These are phyloP conservation scores for Boletus pseudopeckii DNA, from an alignment of 768 basidiomycete genomes.

Conservation along the genomic window DNA sequence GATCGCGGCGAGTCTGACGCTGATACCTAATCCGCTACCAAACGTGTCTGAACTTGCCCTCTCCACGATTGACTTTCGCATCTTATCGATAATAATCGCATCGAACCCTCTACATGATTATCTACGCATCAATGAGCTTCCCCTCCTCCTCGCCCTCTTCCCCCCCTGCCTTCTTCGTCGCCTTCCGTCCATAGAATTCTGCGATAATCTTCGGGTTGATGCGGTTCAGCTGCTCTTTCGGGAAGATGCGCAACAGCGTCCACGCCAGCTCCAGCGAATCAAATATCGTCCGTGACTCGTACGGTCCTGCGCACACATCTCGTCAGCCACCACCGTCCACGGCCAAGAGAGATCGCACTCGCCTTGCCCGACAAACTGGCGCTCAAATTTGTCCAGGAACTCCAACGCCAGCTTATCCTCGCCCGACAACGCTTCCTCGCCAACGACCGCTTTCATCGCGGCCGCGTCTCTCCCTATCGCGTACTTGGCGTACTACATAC, in stretches of 20 bases:
- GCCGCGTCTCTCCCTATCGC: conserved; percentile 97
- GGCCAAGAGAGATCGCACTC: conserved; percentile 3
- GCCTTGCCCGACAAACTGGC: conserved; percentile 97
- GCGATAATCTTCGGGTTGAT: conserved; percentile 95
- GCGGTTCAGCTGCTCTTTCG: conserved; percentile 96
- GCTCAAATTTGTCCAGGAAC: conserved; percentile 97
- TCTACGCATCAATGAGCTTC: conserved; percentile 65
- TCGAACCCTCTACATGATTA: conserved; percentile 11
- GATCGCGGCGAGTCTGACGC: conserved; percentile 21
- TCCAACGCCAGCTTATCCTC: conserved; percentile 97
- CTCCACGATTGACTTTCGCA: conserved; percentile 5
- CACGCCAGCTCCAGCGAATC: conserved; percentile 97
- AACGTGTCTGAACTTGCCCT: conserved; percentile 12
- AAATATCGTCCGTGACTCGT: conserved; percentile 94
- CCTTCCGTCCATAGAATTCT: conserved; percentile 89
- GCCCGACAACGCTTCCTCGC: conserved; percentile 91
- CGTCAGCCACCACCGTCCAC: conserved; percentile 4
- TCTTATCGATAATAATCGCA: conserved; percentile 22
- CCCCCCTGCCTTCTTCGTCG: conserved; percentile 56
- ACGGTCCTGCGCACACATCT: conserved; percentile 56
- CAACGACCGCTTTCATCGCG: conserved; percentile 98
- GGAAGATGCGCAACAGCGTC: conserved; percentile 96
- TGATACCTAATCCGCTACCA: conserved; percentile 9
- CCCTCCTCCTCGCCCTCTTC: conserved; percentile 35
- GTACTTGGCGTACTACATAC: conserved; percentile 90